Evolutionary conservation across 2,329 filamentous ascomycete species (phyloP), one percentile per base, ranked within the genome.

Genomic region (Venturia asperata): DNA sequence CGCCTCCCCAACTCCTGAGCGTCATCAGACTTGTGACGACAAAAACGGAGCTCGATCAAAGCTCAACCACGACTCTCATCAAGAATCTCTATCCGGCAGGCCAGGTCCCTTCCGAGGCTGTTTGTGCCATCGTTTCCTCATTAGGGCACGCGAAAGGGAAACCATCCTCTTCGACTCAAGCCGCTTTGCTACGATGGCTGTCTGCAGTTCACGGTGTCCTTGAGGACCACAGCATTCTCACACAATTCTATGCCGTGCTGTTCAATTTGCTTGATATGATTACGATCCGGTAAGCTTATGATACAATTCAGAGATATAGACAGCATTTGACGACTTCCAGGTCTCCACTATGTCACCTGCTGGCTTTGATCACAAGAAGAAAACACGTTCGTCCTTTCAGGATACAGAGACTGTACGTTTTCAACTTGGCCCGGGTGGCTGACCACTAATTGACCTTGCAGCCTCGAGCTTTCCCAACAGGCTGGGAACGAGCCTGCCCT

Each of bases 191-290:
- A 67, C 87, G 85, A 75, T 96, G 91, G 91, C 79, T 95, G 62
- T 82, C 91, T 65, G 85, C 90, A 76, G 83, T 91, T 3, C 87
- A 92, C 71, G 87, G 91, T 69, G 78, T 87, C 58, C 75, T 94
- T 24, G 85, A 90, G 64, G 83, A 85, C 49, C 81, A 83, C 58
- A 78, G 77, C 7, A 77, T 87, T 10, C 75, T 96, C 61, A 86
- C 86, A 5, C 86, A 85, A 67, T 78, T 88, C 1, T 96, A 95
- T 71, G 81, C 85, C 0, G 84, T 93, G 21, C 75, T 96, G 4
- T 96, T 96, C 73, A 90, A 90, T 68, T 79, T 93, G 68, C 81
- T 96, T 6, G 90, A 95, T 71, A 93, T 90, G 71, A 87, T 90
- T 62, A 88, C 86, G 66, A 83, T 92, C 67, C 83, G 89, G 82